Conservation (phyloP, 495 filamentous ascomycete genomes). For the Neurospora pannonica region DNA sequence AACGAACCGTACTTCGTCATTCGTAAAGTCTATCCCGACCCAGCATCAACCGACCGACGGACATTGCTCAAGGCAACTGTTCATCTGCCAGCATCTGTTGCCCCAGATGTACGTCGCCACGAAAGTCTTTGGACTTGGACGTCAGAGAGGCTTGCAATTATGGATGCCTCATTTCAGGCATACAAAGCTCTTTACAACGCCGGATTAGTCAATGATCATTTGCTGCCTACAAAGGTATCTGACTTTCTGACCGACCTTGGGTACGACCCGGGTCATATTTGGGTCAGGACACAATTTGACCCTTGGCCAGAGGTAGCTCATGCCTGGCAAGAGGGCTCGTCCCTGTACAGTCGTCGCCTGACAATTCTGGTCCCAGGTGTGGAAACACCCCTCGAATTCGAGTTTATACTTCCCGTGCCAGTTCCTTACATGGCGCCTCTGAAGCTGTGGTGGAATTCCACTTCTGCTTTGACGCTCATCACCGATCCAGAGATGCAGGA, state of each 20-base stretch:
- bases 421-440: conserved; percentile 35
- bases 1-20: conserved; percentile 39
- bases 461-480: conserved; percentile 30
- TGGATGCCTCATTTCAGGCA: conserved; percentile 78
- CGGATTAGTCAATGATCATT: conserved; percentile 67
- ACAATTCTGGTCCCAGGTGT: conserved; percentile 23
- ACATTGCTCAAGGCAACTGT: conserved; percentile 45
- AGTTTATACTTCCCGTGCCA: conserved; percentile 35
- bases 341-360: conserved; percentile 22
- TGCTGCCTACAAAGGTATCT: conserved; percentile 50
- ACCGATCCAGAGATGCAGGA: conserved; percentile 20
- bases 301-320: conserved; percentile 57
- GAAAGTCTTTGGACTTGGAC: conserved; percentile 48
- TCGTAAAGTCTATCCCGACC: neutral
- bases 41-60: neutral
- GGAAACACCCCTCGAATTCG: conserved; percentile 27
- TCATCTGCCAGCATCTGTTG: conserved; percentile 61
- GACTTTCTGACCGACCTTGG: conserved; percentile 32
- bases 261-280: conserved; percentile 35
- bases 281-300: conserved; percentile 48
- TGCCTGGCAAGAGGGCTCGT: conserved; percentile 32
- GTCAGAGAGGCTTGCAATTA: conserved; percentile 65
- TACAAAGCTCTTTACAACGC: conserved; percentile 61
- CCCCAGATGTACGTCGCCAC: conserved; percentile 48
- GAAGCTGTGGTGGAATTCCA: conserved; percentile 40